Conservation (phyloP, 2,329 filamentous ascomycete genomes). For the Thelonectria discophora region DNA sequence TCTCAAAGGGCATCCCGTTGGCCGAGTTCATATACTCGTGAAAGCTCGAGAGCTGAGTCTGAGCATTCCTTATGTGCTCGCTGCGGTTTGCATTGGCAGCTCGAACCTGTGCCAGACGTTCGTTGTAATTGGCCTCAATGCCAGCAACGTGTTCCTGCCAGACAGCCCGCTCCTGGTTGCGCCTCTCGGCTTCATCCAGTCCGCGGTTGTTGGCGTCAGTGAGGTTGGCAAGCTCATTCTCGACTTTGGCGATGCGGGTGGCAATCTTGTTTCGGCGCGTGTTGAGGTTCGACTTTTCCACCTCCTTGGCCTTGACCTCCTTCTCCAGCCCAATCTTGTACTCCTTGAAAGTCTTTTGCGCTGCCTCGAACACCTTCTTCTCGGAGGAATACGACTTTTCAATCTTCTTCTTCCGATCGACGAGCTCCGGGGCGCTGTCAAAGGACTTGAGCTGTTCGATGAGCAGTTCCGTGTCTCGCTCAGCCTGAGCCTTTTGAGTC, state of each 20-base stretch:
- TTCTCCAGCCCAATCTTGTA: conserved; percentile 70
- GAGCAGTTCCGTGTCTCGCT: conserved; percentile 64
- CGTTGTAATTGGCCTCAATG: conserved; percentile 57
- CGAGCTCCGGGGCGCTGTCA: conserved; percentile 70
- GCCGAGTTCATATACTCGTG: conserved; percentile 46
- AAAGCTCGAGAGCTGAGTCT: conserved; percentile 46
- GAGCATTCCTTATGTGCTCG: conserved; percentile 45
- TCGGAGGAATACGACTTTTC: conserved; percentile 64
- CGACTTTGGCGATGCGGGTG: conserved; percentile 75
- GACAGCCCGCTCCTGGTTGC: conserved; percentile 59
- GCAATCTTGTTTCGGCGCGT: conserved; percentile 78
- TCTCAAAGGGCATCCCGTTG: conserved; percentile 47
- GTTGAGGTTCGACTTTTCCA: conserved; percentile 70
- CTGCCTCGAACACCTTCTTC: conserved; percentile 68
- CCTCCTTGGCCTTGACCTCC: conserved; percentile 68
- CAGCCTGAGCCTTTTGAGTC: conserved; percentile 74
- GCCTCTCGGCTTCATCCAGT: conserved; percentile 69
- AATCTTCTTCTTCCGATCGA: conserved; percentile 63
- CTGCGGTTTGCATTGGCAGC: conserved; percentile 42
- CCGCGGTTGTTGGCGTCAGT: conserved; percentile 73
- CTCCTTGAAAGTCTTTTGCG: conserved; percentile 62
- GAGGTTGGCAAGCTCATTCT: conserved; percentile 76
- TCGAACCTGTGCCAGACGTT: conserved; percentile 53
- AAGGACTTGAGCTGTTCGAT: conserved; percentile 69
- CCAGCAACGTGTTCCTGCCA: conserved; percentile 58